A percentile compares a stretch with the other conserved stretches of the same genome.
Conservation (phyloP, 192 early-diverging fungal species). For the Podila verticillata region DNA sequence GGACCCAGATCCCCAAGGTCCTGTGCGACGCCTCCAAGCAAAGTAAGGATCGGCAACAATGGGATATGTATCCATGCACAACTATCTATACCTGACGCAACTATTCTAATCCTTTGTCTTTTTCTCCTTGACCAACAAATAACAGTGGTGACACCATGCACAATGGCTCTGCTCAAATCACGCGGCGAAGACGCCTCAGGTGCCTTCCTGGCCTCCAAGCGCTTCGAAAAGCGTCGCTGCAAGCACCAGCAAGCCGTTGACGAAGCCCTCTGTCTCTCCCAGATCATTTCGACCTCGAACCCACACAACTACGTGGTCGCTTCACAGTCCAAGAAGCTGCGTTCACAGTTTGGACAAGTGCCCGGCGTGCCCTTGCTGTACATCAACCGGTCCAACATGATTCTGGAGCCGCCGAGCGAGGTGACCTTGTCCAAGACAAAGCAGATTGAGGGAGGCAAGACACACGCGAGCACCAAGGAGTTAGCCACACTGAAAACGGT, state of each 20-base stretch:
- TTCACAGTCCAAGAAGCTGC: constrained; percentile 76
- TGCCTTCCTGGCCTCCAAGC: constrained; percentile 67
- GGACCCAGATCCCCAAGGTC: constrained; percentile 68
- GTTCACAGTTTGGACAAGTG: constrained; percentile 68
- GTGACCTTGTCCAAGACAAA: constrained; percentile 57
- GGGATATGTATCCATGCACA: neutral
- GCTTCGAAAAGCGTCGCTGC: constrained; percentile 86
- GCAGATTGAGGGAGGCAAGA: constrained; percentile 54
- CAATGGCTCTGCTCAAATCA: constrained; percentile 73
- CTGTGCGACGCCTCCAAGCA: constrained; percentile 73
- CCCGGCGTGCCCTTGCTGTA: constrained; percentile 91
- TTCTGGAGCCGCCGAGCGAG: constrained; percentile 81
- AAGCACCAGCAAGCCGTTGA: constrained; percentile 72
- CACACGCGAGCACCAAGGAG: constrained; percentile 55
- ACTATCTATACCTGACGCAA: too few species aligned
- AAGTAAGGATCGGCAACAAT: constrained; percentile 55
- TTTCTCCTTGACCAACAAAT: constrained; percentile 12
- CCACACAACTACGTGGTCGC: constrained; percentile 88
- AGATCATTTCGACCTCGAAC: constrained; percentile 80
- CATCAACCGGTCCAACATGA: constrained; percentile 77
- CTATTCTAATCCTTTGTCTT: neutral
- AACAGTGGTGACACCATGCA: constrained; percentile 75
- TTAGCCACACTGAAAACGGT: constrained; percentile 58
- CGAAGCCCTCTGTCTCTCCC: constrained; percentile 74
- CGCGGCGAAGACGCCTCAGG: constrained; percentile 68